Percentiles rank a stretch among this genome's conserved stretches.
Conservation (phyloP, 495 filamentous ascomycete species). For the Neurospora tetrasperma region DNA sequence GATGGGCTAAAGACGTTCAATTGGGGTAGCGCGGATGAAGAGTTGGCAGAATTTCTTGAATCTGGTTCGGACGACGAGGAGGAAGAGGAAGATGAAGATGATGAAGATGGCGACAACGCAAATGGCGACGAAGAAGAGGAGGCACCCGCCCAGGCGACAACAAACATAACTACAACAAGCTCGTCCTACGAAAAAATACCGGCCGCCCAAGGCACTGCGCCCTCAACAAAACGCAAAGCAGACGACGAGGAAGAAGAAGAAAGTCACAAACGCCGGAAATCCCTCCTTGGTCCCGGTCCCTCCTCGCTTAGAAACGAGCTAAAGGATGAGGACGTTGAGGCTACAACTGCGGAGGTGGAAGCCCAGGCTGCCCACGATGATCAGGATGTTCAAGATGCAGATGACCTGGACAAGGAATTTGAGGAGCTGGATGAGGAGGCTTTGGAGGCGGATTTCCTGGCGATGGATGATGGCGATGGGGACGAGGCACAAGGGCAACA, state of each 20-base stretch:
- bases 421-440: constrained; percentile 49
- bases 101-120: constrained; percentile 20
- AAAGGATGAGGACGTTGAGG: not conserved
- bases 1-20: constrained; percentile 45
- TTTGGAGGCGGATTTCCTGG: constrained; percentile 57
- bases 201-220: not conserved
- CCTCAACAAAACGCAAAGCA: constrained; percentile 13
- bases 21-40: constrained; percentile 57
- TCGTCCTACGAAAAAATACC: not conserved
- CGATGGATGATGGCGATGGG: constrained; percentile 47
- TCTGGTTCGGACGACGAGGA: constrained; percentile 49
- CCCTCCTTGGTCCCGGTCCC: constrained; percentile 36
- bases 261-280: constrained; percentile 17
- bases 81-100: constrained; percentile 20
- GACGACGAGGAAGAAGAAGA: constrained; percentile 24
- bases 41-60: constrained; percentile 67
- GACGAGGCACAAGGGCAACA: constrained; percentile 1
- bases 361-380: constrained; percentile 17
- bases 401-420: constrained; percentile 16
- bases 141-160: constrained; percentile 20
- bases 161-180: not conserved
- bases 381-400: constrained; percentile 4
- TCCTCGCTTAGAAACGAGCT: constrained; percentile 32
- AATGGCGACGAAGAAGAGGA: constrained; percentile 21
- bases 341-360: not conserved